Evolutionary conservation across 257 asterid species (phyloP).

Genomic region (Perilla frutescens): DNA sequence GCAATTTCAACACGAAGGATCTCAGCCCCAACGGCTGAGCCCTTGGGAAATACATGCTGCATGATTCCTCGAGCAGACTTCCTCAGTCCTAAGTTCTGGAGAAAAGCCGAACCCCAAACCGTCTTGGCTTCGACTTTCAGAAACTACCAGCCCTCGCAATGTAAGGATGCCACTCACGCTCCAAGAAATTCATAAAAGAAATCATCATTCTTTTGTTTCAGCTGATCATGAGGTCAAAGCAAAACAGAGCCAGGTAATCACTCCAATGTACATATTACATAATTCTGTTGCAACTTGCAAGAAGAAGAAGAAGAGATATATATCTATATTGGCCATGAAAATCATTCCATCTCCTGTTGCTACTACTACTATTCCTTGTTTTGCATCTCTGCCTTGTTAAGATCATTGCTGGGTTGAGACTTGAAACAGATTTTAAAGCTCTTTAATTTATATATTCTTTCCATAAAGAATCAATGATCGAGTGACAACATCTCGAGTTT

Average conservation of each 20-base stretch:
- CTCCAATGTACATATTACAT: slow-evolving; percentile 27
- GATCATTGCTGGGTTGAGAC: no score
- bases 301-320: no score
- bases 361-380: no score
- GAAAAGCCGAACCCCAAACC: slow-evolving; percentile 55
- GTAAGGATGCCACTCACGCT: slow-evolving; percentile 23
- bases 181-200: slow-evolving; percentile 35
- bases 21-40: slow-evolving; percentile 29
- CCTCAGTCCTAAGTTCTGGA: slow-evolving; percentile 78
- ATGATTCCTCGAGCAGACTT: slow-evolving; percentile 70
- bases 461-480: no score
- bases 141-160: slow-evolving; percentile 32
- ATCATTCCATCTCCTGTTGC: no score
- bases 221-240: background rate
- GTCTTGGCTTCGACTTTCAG: slow-evolving; percentile 38
- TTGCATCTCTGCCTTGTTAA: no score
- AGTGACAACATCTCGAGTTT: no score
- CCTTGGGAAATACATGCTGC: slow-evolving; percentile 55
- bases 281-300: slow-evolving; percentile 7
- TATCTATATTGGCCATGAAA: no score
- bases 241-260: background rate
- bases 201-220: slow-evolving; percentile 24
- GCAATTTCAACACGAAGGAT: slow-evolving; percentile 48
- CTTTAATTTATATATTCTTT: no score
- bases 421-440: no score